These are phyloP conservation scores for Gamsiella multidivaricata DNA, from an alignment of 192 early-diverging fungal species.

Conservation along the genomic window DNA sequence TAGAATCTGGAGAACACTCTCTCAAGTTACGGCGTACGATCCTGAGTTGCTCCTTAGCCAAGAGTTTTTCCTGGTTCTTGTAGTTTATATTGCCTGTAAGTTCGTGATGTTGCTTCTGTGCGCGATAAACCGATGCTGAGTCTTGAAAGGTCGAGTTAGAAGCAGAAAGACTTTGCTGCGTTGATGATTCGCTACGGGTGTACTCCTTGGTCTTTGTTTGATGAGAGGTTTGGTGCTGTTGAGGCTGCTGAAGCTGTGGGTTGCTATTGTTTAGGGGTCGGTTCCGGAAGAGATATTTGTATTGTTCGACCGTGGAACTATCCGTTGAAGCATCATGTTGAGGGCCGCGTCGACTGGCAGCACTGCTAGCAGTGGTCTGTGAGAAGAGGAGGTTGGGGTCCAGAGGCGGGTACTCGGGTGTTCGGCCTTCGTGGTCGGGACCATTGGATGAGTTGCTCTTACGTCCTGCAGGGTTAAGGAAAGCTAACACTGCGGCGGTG, in stretches of 20 bases:
- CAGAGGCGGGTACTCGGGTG: not conserved
- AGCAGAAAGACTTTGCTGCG: too few species aligned
- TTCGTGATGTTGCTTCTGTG: too few species aligned
- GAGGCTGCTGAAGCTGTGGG: slow-evolving; percentile 3
- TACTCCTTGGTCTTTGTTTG: not conserved
- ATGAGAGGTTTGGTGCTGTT: not conserved
- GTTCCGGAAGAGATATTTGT: slow-evolving; percentile 33
- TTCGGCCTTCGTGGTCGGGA: not conserved
- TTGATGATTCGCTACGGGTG: too few species aligned
- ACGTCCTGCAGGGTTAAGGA: slow-evolving; percentile 34
- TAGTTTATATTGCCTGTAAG: slow-evolving; percentile 5
- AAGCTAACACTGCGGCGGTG: slow-evolving; percentile 41
- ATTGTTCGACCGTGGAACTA: slow-evolving; percentile 8
- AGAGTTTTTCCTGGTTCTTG: slow-evolving; percentile 10
- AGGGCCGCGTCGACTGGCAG: slow-evolving; percentile 3
- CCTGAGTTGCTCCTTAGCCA: slow-evolving; percentile 30
- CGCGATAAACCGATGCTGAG: too few species aligned
- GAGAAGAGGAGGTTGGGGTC: slow-evolving; percentile 3
- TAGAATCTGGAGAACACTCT: slow-evolving; percentile 17
- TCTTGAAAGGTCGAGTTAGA: too few species aligned
- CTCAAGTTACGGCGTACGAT: slow-evolving; percentile 26
- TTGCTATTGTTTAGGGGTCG: slow-evolving; percentile 37
- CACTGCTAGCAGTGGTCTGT: slow-evolving; percentile 4
- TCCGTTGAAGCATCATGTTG: not conserved
- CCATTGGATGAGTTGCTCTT: not conserved